Evolutionary conservation across 2,329 filamentous ascomycete genomes (phyloP).

Genomic region (Penicillium sp.): DNA sequence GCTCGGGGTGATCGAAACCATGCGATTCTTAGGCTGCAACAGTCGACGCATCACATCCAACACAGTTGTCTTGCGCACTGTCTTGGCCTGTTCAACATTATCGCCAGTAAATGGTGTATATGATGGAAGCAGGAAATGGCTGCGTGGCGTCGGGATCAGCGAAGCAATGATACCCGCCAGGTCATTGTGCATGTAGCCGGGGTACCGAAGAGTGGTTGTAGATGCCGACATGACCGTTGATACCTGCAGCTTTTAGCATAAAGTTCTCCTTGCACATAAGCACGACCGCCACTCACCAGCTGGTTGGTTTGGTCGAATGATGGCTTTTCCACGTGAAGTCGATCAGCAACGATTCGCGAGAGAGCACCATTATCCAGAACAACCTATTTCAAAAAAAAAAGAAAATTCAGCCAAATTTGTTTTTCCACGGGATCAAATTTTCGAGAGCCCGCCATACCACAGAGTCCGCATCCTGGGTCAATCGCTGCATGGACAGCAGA

Average conservation of each 20-base stretch:
- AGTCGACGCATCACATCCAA: constrained; percentile 95
- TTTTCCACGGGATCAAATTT: not conserved
- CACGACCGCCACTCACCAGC: constrained; percentile 59
- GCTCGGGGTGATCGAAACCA: constrained; percentile 93
- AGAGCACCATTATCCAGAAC: constrained; percentile 95
- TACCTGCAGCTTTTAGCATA: constrained; percentile 53
- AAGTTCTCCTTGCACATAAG: no score
- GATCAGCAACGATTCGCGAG: constrained; percentile 89
- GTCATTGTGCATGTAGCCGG: constrained; percentile 99
- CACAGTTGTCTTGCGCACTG: constrained; percentile 96
- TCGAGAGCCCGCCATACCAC: constrained; percentile 60
- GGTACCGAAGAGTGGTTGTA: constrained; percentile 94
- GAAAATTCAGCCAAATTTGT: constrained; percentile 27
- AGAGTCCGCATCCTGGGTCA: constrained; percentile 96
- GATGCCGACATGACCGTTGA: constrained; percentile 99
- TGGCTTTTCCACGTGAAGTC: constrained; percentile 91
- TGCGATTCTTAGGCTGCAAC: constrained; percentile 96
- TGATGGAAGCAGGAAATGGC: constrained; percentile 97
- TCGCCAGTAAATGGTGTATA: constrained; percentile 98
- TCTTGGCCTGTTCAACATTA: constrained; percentile 95
- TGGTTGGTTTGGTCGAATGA: constrained; percentile 98
- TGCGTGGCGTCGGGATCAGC: constrained; percentile 92
- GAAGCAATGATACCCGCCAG: constrained; percentile 95
- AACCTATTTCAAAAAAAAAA: constrained; percentile 51
- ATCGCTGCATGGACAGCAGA: constrained; percentile 82